Percentiles rank a stretch among this genome's conserved stretches.
Evolutionary conservation across 108 stramenopile genomes (phyloP).

Genomic region (Pseudonitzschia delicatissima): DNA sequence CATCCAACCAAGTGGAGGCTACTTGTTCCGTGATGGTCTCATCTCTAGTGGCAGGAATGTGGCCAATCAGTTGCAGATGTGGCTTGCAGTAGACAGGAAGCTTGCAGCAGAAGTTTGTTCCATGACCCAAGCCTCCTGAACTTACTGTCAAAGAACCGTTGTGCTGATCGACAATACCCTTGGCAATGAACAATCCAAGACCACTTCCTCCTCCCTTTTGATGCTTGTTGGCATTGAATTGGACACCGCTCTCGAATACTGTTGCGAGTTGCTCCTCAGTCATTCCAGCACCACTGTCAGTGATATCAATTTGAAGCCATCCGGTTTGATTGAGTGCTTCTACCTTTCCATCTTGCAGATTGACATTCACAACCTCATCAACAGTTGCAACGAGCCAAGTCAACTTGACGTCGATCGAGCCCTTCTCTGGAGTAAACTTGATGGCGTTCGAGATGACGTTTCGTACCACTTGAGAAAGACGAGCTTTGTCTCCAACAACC

Average conservation of each 20-base stretch:
- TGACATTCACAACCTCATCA: background rate
- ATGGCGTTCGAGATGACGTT: slow-evolving; percentile 27
- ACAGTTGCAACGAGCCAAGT: background rate
- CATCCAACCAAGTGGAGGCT: background rate
- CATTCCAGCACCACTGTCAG: slow-evolving; percentile 51
- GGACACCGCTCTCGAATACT: slow-evolving; percentile 44
- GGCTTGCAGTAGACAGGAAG: slow-evolving; percentile 37
- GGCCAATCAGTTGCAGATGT: background rate
- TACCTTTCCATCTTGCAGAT: slow-evolving; percentile 15
- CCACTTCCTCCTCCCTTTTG: slow-evolving; percentile 62
- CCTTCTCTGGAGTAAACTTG: slow-evolving; percentile 25
- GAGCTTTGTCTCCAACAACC: slow-evolving; percentile 21
- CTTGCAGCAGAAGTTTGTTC: slow-evolving; percentile 30
- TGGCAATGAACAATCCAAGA: slow-evolving; percentile 56
- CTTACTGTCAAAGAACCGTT: slow-evolving; percentile 34
- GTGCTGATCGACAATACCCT: slow-evolving; percentile 47
- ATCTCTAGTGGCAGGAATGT: background rate
- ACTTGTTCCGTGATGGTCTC: background rate
- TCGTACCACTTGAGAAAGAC: slow-evolving; percentile 26
- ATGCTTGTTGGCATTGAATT: slow-evolving; percentile 53
- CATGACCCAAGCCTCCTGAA: slow-evolving; percentile 38
- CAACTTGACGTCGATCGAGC: slow-evolving; percentile 11
- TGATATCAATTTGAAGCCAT: slow-evolving; percentile 28
- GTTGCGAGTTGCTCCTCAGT: slow-evolving; percentile 26
- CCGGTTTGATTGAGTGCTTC: slow-evolving; percentile 18